Percentiles rank a stretch among this genome's conserved stretches.
These are phyloP conservation scores for Pulveroboletus sp. DNA, from an alignment of 768 basidiomycete species.

Conservation along the genomic window DNA sequence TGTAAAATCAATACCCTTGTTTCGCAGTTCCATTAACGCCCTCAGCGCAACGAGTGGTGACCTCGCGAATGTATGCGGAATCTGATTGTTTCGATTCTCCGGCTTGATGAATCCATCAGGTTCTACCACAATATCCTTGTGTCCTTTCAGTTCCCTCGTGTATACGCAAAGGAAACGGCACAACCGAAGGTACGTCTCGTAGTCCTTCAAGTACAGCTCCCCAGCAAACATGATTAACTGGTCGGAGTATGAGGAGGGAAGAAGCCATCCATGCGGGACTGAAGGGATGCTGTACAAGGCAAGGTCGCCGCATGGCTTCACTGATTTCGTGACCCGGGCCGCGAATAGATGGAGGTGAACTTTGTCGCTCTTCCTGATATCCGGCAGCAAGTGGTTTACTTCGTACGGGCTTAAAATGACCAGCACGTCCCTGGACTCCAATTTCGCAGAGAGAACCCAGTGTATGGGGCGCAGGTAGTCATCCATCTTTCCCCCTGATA, in stretches of 20 bases:
- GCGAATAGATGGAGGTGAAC: constrained; percentile 43
- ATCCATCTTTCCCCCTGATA: neutral
- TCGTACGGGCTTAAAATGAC: constrained; percentile 42
- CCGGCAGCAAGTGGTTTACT: constrained; percentile 36
- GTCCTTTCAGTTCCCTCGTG: constrained; percentile 43
- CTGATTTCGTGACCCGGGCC: too few relatives aligned
- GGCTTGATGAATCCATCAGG: constrained; percentile 21
- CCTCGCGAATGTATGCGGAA: too few relatives aligned
- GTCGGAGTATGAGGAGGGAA: constrained; percentile 8
- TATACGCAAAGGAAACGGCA: constrained; percentile 38
- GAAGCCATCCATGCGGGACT: constrained; percentile 15
- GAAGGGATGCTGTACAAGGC: constrained; percentile 19
- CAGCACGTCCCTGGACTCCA: constrained; percentile 7
- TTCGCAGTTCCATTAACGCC: neutral
- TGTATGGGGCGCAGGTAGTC: too few relatives aligned
- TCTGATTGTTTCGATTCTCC: neutral
- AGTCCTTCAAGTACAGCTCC: too few relatives aligned
- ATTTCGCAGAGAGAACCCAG: neutral
- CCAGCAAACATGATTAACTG: too few relatives aligned
- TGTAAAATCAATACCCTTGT: too few relatives aligned
- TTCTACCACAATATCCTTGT: constrained; percentile 36
- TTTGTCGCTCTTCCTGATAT: constrained; percentile 29
- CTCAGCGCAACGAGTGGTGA: too few relatives aligned
- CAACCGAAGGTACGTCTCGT: constrained; percentile 30
- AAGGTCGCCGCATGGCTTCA: constrained; percentile 27